These are phyloP conservation scores for Larix sibirica DNA, from an alignment of 83 land plant species.

Conservation along the genomic window DNA sequence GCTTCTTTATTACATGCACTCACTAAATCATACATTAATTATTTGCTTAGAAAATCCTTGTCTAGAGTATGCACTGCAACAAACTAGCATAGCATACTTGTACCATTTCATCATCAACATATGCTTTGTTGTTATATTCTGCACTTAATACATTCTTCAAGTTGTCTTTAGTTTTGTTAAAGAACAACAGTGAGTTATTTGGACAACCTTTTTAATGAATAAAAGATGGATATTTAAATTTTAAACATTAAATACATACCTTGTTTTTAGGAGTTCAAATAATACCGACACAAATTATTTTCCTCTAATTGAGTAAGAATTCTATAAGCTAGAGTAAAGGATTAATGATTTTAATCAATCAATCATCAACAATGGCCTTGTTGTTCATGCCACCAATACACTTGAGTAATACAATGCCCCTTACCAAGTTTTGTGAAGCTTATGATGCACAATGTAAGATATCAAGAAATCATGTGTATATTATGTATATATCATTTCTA, in stretches of 20 bases:
- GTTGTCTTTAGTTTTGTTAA: slow-evolving; percentile 54
- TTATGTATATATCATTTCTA: not conserved
- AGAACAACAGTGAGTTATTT: slow-evolving; percentile 10
- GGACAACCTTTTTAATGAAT: not conserved
- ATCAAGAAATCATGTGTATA: not conserved
- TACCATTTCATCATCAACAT: slow-evolving; percentile 88
- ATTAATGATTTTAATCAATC: slow-evolving; percentile 70
- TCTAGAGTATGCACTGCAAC: not conserved
- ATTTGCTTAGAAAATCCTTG: not conserved
- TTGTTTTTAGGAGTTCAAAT: slow-evolving; percentile 73
- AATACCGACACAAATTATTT: slow-evolving; percentile 59
- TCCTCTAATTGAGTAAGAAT: slow-evolving; percentile 64
- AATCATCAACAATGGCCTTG: slow-evolving; percentile 95
- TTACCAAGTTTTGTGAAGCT: slow-evolving; percentile 45
- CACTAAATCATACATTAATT: not conserved
- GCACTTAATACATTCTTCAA: slow-evolving; percentile 69
- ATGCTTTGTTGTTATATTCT: slow-evolving; percentile 87
- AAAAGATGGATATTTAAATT: not conserved
- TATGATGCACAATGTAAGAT: slow-evolving; percentile 41
- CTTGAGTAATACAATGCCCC: slow-evolving; percentile 86
- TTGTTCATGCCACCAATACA: slow-evolving; percentile 99
- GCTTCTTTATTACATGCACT: slow-evolving; percentile 75
- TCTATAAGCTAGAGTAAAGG: slow-evolving; percentile 89
- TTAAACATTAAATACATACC: slow-evolving; percentile 31
- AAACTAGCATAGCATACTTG: slow-evolving; percentile 41